Conservation (phyloP, 2,329 filamentous ascomycete genomes). For the Cladosporium sp. region DNA sequence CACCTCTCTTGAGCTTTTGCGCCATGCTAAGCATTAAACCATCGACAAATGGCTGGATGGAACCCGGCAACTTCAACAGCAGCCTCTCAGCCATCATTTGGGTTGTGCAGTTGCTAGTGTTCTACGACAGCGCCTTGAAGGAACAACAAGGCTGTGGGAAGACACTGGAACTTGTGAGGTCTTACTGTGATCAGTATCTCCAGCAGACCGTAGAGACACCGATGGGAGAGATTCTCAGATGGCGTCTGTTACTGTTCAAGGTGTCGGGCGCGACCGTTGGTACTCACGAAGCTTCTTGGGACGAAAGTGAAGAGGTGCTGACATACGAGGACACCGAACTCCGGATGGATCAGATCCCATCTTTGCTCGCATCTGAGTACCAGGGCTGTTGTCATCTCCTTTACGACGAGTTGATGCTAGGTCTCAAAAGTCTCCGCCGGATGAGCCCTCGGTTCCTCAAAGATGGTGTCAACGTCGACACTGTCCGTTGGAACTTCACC, state of each 20-base stretch:
- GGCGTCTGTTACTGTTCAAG: constrained; percentile 13
- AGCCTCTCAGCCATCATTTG: constrained; percentile 12
- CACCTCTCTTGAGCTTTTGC: constrained; percentile 14
- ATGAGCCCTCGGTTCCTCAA: constrained; percentile 5
- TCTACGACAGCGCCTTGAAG: constrained; percentile 13
- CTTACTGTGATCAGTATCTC: constrained; percentile 5
- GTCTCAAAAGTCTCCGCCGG: background rate
- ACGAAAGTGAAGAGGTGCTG: constrained; percentile 7
- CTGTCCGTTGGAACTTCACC: constrained; percentile 11
- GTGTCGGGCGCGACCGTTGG: constrained; percentile 11
- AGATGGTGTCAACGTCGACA: constrained; percentile 11
- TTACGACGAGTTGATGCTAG: constrained; percentile 12
- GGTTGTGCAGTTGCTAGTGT: constrained; percentile 12
- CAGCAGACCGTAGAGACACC: constrained; percentile 14
- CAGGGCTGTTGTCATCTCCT: constrained; percentile 2
- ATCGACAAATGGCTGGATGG: constrained; percentile 12
- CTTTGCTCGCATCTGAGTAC: constrained; percentile 12
- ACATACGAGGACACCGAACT: constrained; percentile 12
- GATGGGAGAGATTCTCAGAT: constrained; percentile 14
- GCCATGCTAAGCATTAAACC: constrained; percentile 16
- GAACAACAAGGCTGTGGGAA: constrained; percentile 4
- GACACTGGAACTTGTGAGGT: constrained; percentile 11
- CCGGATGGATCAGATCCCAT: constrained; percentile 13
- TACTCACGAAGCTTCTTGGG: constrained; percentile 7
- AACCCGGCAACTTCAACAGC: constrained; percentile 16